Evolutionary conservation across 495 filamentous ascomycete genomes (phyloP), one percentile per base, ranked within the genome.

Genomic region (Podospora pseudocomata): DNA sequence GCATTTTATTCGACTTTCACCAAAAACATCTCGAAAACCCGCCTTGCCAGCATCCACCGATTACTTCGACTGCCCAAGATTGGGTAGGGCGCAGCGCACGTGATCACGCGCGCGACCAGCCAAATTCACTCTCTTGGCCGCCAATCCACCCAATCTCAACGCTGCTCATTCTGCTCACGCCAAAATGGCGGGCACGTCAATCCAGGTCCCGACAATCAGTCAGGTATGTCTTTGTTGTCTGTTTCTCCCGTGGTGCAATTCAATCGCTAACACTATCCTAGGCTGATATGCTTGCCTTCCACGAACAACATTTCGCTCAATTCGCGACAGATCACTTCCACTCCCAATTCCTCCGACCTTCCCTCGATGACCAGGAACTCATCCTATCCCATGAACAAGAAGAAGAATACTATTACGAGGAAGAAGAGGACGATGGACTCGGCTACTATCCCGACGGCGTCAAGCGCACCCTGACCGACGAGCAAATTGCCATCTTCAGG

Each of bases 401-500:
- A 53, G 75, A 81, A 23, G 74, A 81, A 30, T 71, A 82, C 6
- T 68, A 77, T 3, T 68, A 82, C 19, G 66, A 78, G 7, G 70
- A 78, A 6, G 76, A 84, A 13, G 82, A 85, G 4, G 85, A 89
- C 18, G 90, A 95, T 71, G 89, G 82, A 7, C 84, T 97, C 15
- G 96, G 94, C 26, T 95, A 93, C 77, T 99, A 97, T 74, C 81
- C 85, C 5, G 94, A 98, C 71, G 94, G 96, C 16, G 87, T 88
- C 65, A 96, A 96, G 76, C 89, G 96, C 5, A 97, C 93, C 6
- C 81, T 99, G 63, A 98, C 96, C 2, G 92, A 97, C 76, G 91
- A 92, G 66, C 91, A 99, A 79, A 92, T 97, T 58, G 87, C 84
- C 19, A 95, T 97, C 54, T 97, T 98, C 75, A 83, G 95, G 67